Base-by-base conservation (phyloP, 257 asterid species). In the Leonotis leonurus region DNA sequence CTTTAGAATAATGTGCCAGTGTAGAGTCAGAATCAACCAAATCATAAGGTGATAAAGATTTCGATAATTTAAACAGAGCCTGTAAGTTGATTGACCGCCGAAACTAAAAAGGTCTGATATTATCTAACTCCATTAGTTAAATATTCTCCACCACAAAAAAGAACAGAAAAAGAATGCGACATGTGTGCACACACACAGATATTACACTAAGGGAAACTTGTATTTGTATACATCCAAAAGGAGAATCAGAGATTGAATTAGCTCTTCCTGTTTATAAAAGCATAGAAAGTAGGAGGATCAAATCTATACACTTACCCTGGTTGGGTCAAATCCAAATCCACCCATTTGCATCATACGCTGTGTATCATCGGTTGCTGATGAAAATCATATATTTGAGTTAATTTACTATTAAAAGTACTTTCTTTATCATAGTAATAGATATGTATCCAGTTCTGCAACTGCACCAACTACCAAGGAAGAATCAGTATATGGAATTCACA, bases 331-430 rank as follows among this genome's bases (percentile, higher is more conserved):
- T 36, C 97, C 97, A 70, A 90, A 90, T 61, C 97, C 97, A 70
- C 97, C 59, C 95, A 90, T 90, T 78, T 90, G 97, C 97, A 90
- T 90, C 97, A 87, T 90, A 4, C 94, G 89, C 56, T 90, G 97
- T 26, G 97, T 87, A 67, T 87, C 95, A 77, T 87, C 97, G 14
- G 84, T 85, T 48, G 97, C 97, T 90, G 83, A 50, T 54, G 61
- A 69, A 60, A 36, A 73, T 43, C 53, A 61, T 33, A 49, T 45
- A 57, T 16, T 29, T 11, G 32, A 22, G 71, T 82, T 61, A 53
- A 52, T 51, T 65, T 59, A 33, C 9, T 53, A 55, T 40, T 17
- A 72, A 41, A 37, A 56, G 48, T 63, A 60, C 56, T 54, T 8
- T 46, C 29, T 54, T 56, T 35, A 56, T 25, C 30, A 60, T 3